These are phyloP conservation scores for Candida boleticola DNA, from an alignment of 805 yeast genomes.

Conservation along the genomic window DNA sequence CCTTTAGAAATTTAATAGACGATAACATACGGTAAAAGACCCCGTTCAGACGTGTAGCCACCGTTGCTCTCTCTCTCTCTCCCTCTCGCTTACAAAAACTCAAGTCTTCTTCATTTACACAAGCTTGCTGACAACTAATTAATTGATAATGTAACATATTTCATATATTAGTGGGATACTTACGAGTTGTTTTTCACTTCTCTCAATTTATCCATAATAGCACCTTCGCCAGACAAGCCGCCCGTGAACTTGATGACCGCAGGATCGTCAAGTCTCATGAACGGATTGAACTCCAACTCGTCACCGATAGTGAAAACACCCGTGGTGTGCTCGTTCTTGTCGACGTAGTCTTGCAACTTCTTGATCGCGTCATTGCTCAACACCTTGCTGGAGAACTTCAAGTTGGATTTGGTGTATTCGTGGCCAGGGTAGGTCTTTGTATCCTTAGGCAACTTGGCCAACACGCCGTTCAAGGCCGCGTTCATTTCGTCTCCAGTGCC, in stretches of 20 bases:
- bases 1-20: not conserved
- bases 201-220: slow-evolving; percentile 72
- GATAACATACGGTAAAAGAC: no score
- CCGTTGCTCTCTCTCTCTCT: no score
- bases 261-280: slow-evolving; percentile 74
- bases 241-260: slow-evolving; percentile 60
- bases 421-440: slow-evolving; percentile 91
- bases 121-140: no score
- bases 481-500: slow-evolving; percentile 85
- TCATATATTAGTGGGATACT: no score
- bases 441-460: slow-evolving; percentile 62
- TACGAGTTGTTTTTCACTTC: slow-evolving; percentile 63
- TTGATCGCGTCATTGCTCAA: slow-evolving; percentile 54
- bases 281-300: slow-evolving; percentile 83
- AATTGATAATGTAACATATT: no score
- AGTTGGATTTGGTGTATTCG: slow-evolving; percentile 86
- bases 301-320: slow-evolving; percentile 84
- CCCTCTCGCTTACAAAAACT: no score
- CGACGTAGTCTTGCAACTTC: slow-evolving; percentile 50
- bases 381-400: slow-evolving; percentile 69
- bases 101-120: no score
- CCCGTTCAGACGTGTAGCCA: no score
- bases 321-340: slow-evolving; percentile 68
- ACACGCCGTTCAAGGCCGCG: slow-evolving; percentile 53
- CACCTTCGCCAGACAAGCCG: slow-evolving; percentile 45